Evolutionary conservation across 163 green algal species (phyloP), one percentile per base, ranked within the genome.

Genomic region (Volvox carteri): DNA sequence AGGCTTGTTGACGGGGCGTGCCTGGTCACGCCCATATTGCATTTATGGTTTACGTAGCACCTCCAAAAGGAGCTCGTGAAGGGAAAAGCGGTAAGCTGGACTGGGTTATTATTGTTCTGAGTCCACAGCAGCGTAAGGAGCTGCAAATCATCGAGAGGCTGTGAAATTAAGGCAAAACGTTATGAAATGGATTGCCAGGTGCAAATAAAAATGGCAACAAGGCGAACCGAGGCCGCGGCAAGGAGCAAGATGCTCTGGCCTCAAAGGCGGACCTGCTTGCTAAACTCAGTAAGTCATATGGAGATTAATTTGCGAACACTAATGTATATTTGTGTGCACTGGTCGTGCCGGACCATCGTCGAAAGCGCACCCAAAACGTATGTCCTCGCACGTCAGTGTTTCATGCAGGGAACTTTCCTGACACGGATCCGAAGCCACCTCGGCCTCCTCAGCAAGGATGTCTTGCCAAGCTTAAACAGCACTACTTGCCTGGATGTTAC

Each of bases 211-310:
- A 88, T 80, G 81, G 39, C 67, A 73, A 80, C 21, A 56, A 80
- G 21, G 67, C 46, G 25, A 75, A 67, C 44, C 50, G 44, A 6
- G 62, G 62, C 46, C 67, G 67, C 46, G 50, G 67, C 33, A 77
- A 79, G 70, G 42, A 76, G 18, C 42, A 75, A 30, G 84, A 89
- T 5, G 70, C 28, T 25, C 37, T 88, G 14, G 37, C 48, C 7
- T 58, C 46, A 11, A 89, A 89, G 25, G 62, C 67, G 7, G 72
- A 89, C 18, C 21, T 89, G 54, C 42, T 89, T 44, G 84, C 70
- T 2, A 62, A 89, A 41, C 84, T 89, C 25, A 89, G 84, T 89
- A 67, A 84, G 84, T 58, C 19, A 58, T 58, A 25, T 3, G n/a
- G 37, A 4, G 28, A 30, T 65, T 65, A 25, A 11, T 28, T 12